Base-by-base conservation (phyloP, 208 protist species). In the Borovskyia barvae region DNA sequence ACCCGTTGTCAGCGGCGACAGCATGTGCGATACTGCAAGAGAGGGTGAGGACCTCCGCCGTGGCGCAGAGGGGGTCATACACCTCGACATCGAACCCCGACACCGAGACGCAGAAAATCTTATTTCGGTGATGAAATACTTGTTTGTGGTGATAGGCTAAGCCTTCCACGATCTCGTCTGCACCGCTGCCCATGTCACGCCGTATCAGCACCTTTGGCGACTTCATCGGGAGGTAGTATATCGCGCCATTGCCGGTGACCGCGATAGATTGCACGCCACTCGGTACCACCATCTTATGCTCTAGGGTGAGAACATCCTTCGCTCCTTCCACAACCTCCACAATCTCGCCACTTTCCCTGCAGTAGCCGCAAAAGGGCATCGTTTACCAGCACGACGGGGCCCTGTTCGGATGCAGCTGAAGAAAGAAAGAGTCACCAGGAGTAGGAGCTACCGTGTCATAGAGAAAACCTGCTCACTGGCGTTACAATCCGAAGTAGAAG, bases 1-100 rank as follows among this genome's bases (percentile, higher is more conserved):
- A 91, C 1, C 87, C 87, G 49, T 94, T 76, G 26, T 73, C 77
- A 0, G 76, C 79, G 15, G 76, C 56, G 26, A 80, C 69, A 14
- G 79, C 69, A 40, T 73, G 54, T n/a, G 48, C 32, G 9, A 87
- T 45, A 5, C 65, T 39, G 17, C 66, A 64, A 22, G 63, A 32
- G 29, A 84, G 54, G 2, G 66, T 15, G n/a, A 91, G 40, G 0
- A 47, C 69, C 52, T 94, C 87, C 2, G 76, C 56, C 1, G 62
- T 69, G 20, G 40, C 47, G 64, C 68, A 65, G 2, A 91, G 62
- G 24, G 81, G 81, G 55, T 94, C 87, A 54, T 81, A 87, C 3
- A 63, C 58, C 19, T 73, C 58, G 4, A 91, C 53, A 19, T 47
- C 58, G 35, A 56, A 51, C 15, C 47, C 51, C 8, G 64, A 65